phyloP scores from a whole-genome alignment of 2,329 filamentous ascomycete species.

The Colletotrichum endophyticum region DNA sequence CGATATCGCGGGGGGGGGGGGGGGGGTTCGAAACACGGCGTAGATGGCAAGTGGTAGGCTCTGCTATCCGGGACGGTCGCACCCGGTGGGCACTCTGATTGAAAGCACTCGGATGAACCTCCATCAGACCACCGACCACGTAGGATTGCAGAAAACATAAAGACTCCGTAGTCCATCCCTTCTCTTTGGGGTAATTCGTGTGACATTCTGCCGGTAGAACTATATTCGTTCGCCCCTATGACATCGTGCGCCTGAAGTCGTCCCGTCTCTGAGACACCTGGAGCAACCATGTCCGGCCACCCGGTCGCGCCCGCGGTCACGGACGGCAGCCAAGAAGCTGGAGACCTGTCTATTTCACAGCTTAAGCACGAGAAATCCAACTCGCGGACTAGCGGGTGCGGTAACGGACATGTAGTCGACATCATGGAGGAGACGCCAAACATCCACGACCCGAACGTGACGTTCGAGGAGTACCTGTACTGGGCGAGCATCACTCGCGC shows the following conservation, averaged over 20 bases:
- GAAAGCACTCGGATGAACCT: not conserved
- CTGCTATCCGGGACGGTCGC: not conserved
- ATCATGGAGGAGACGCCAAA: not conserved
- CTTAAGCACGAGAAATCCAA: not conserved
- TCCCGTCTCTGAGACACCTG: constrained; percentile 9
- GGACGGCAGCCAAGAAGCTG: not conserved
- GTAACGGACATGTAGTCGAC: not conserved
- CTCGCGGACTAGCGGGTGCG: not conserved
- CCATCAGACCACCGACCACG: not conserved
- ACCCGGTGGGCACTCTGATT: not conserved
- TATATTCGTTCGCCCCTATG: not conserved
- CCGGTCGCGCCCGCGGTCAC: not conserved
- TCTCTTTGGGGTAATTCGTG: not conserved
- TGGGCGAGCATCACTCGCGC: constrained; percentile 27
- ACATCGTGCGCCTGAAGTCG: not conserved
- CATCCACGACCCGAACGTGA: constrained; percentile 25
- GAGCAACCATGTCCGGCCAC: not conserved
- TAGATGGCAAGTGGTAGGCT: not conserved
- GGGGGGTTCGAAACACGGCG: not conserved
- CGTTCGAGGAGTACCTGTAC: constrained; percentile 30
- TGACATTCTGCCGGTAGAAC: not conserved
- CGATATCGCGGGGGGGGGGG: not conserved
- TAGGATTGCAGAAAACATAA: not conserved
- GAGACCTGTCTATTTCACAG: not conserved
- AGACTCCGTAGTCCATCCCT: not conserved